phyloP scores from a whole-genome alignment of 2,329 filamentous ascomycete species.

The Fusarium papillatum region DNA sequence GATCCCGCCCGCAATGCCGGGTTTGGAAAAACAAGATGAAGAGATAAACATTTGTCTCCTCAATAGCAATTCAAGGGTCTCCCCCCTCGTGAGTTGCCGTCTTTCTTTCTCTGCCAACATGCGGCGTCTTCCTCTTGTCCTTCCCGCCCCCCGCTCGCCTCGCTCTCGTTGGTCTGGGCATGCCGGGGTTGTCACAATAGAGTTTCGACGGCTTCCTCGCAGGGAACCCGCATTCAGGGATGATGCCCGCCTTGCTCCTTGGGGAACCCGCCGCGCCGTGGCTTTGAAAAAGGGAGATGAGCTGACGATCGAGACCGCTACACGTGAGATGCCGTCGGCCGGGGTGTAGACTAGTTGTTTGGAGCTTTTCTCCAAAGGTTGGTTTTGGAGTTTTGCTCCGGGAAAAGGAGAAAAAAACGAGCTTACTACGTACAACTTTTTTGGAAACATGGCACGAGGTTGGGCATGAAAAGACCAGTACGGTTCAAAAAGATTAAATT shows the following conservation, averaged over 20 bases:
- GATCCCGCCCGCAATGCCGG: not conserved
- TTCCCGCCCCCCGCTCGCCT: not conserved
- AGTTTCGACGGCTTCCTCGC: slow-evolving; percentile 32
- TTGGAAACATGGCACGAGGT: not conserved
- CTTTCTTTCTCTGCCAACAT: not conserved
- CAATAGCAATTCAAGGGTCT: not conserved
- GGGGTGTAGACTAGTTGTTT: not conserved
- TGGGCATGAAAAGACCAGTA: not conserved
- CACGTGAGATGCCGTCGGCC: slow-evolving; percentile 39
- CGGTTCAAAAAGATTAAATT: not conserved
- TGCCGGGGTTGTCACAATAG: slow-evolving; percentile 28
- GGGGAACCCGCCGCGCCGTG: slow-evolving; percentile 40
- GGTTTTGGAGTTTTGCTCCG: slow-evolving; percentile 8
- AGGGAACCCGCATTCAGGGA: slow-evolving; percentile 8
- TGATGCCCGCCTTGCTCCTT: slow-evolving; percentile 25
- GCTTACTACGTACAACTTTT: not conserved
- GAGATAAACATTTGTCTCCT: not conserved
- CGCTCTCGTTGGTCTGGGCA: slow-evolving; percentile 16
- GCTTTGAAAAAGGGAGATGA: not conserved
- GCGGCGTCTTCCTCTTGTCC: not conserved
- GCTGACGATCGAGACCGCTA: not conserved
- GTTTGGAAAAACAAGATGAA: not conserved
- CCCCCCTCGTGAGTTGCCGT: not conserved
- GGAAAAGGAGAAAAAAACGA: not conserved
- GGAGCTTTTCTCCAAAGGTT: slow-evolving; percentile 13